Percentiles rank a stretch among this genome's conserved stretches.
These are phyloP conservation scores for Termitomyces sp. DNA, from an alignment of 768 basidiomycete species.

Conservation along the genomic window DNA sequence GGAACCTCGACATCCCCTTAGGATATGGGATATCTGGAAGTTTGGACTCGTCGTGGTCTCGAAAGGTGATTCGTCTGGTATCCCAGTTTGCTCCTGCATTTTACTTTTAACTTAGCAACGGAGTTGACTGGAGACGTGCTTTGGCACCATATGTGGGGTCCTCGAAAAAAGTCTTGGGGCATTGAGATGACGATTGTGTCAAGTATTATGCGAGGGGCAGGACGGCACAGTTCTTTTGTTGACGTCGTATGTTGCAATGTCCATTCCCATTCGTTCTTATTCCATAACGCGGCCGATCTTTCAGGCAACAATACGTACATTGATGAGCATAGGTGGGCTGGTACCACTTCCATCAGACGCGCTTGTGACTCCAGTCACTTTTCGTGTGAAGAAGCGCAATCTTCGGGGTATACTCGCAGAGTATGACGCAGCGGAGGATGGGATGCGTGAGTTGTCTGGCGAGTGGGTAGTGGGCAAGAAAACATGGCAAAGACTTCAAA, in stretches of 20 bases:
- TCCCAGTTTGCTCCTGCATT: not conserved
- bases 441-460: slow-evolving; percentile 76
- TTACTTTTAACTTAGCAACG: slow-evolving; percentile 26
- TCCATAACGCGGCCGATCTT: not conserved
- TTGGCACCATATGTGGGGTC: slow-evolving; percentile 79
- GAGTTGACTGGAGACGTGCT: slow-evolving; percentile 64
- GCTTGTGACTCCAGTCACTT: slow-evolving; percentile 91
- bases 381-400: slow-evolving; percentile 65
- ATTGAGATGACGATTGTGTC: slow-evolving; percentile 89
- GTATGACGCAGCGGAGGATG: slow-evolving; percentile 72
- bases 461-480: slow-evolving; percentile 97
- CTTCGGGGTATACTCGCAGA: slow-evolving; percentile 77
- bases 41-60: slow-evolving; percentile 59
- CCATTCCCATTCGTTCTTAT: not conserved
- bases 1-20: slow-evolving; percentile 47
- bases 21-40: slow-evolving; percentile 69
- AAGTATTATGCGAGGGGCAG: slow-evolving; percentile 81
- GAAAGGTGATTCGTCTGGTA: slow-evolving; percentile 44
- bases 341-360: slow-evolving; percentile 90
- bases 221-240: slow-evolving; percentile 74
- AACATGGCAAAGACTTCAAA: slow-evolving; percentile 83
- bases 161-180: slow-evolving; percentile 88
- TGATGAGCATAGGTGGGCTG: slow-evolving; percentile 78
- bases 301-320: slow-evolving; percentile 45
- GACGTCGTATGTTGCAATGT: slow-evolving; percentile 59